phyloP scores from a whole-genome alignment of 495 filamentous ascomycete genomes.

The Clavariopsis aquatica region DNA sequence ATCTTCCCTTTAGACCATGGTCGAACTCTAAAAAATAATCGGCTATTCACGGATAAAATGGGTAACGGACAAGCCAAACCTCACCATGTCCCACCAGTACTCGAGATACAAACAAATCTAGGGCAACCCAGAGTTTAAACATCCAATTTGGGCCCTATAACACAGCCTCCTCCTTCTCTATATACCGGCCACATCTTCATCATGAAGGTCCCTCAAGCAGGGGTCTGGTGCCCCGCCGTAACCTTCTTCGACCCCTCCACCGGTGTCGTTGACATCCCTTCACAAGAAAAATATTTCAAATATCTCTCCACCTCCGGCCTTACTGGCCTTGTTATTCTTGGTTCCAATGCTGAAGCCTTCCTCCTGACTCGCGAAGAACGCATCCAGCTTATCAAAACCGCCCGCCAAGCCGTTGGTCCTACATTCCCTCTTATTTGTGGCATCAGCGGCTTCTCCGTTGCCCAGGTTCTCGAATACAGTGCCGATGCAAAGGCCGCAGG shows the following conservation, averaged over 20 bases:
- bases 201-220: slow-evolving; percentile 18
- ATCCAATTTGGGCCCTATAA: too few relatives aligned
- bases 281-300: slow-evolving; percentile 59
- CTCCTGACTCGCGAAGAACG: slow-evolving; percentile 62
- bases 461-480: slow-evolving; percentile 61
- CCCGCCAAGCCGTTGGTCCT: slow-evolving; percentile 56
- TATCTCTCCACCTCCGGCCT: slow-evolving; percentile 64
- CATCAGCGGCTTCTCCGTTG: slow-evolving; percentile 61
- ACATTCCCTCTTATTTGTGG: slow-evolving; percentile 68
- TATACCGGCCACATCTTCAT: background rate
- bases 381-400: slow-evolving; percentile 51
- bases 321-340: slow-evolving; percentile 64
- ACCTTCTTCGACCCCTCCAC: slow-evolving; percentile 53
- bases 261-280: slow-evolving; percentile 52
- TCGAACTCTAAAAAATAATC: too few relatives aligned
- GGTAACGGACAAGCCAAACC: too few relatives aligned
- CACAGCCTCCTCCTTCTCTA: background rate
- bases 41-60: too few relatives aligned
- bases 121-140: too few relatives aligned
- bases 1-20: too few relatives aligned
- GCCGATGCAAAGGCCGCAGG: slow-evolving; percentile 58
- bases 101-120: too few relatives aligned
- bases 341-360: slow-evolving; percentile 67
- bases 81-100: too few relatives aligned
- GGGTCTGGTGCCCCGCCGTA: slow-evolving; percentile 29